Evolutionary conservation across 2,329 filamentous ascomycete species (phyloP).

Genomic region (Nemania sp.): DNA sequence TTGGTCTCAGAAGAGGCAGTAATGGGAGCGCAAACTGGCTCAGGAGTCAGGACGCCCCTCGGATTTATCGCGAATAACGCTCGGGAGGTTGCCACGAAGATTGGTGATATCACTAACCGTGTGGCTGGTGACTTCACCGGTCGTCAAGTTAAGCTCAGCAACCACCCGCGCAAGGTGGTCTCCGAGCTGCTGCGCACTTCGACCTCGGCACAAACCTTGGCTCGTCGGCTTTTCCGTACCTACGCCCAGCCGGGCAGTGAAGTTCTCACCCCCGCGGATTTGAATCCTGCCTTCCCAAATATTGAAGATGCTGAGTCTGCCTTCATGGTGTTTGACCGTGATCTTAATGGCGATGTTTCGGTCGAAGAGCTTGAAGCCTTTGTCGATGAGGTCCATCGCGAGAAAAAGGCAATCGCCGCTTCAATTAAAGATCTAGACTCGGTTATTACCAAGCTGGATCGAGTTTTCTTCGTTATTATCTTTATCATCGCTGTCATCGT

Average conservation of each 20-base stretch:
- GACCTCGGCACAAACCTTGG: slow-evolving; percentile 77
- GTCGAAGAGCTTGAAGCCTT: slow-evolving; percentile 93
- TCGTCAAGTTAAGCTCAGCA: slow-evolving; percentile 64
- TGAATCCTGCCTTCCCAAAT: slow-evolving; percentile 77
- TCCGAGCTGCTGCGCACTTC: slow-evolving; percentile 74
- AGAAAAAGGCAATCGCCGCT: slow-evolving; percentile 93
- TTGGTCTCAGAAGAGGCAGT: slow-evolving; percentile 58
- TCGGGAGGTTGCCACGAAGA: slow-evolving; percentile 73
- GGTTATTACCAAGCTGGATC: slow-evolving; percentile 86
- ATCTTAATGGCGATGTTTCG: slow-evolving; percentile 94
- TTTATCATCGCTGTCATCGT: slow-evolving; percentile 79
- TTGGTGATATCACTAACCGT: slow-evolving; percentile 77
- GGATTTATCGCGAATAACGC: slow-evolving; percentile 74
- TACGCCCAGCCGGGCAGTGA: slow-evolving; percentile 76
- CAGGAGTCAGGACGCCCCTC: slow-evolving; percentile 74
- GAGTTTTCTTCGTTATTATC: slow-evolving; percentile 87
- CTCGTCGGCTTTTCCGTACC: slow-evolving; percentile 84
- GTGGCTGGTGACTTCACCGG: slow-evolving; percentile 92
- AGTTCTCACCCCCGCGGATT: slow-evolving; percentile 75
- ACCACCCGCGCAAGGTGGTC: slow-evolving; percentile 83
- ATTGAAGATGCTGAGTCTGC: slow-evolving; percentile 86
- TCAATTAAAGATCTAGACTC: slow-evolving; percentile 94
- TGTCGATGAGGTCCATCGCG: slow-evolving; percentile 90
- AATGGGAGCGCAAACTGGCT: slow-evolving; percentile 51
- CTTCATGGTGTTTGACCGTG: slow-evolving; percentile 92